Evolutionary conservation across 768 basidiomycete genomes (phyloP), one percentile per base, ranked within the genome.

Genomic region (Mycena leptocephala): DNA sequence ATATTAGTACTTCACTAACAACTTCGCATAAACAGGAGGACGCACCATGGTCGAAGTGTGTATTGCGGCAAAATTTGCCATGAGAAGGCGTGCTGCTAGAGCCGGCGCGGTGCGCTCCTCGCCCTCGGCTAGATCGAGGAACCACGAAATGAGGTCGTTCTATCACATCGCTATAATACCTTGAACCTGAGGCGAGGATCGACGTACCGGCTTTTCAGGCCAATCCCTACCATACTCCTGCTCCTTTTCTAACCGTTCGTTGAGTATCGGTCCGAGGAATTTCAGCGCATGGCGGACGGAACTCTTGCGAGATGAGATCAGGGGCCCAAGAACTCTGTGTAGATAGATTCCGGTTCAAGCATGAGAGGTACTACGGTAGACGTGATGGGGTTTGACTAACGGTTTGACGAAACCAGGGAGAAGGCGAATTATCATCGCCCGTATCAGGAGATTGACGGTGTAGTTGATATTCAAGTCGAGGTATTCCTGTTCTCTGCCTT

Each of bases 81-180:
- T 75, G 37, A 89, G 82, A 2, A 89, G 59, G 13, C 84, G 81
- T 28, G 76, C 77, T 0, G 80, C 78, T 16, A 88, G 74, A 2
- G 81, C 78, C 1, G 79, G 69, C 0, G 82, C 62, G 5, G 81
- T 83, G 26, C 79, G 78, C 24, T 84, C 78, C 16, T 80, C 77
- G 5, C 75, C 70, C 6, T 70, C 73, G 6, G 82, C 82, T 0
- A 78, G 79, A 28, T 89, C 86, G 61, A 88, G 78, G 37, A 88
- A 71, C 87, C 87, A 88, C 26, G 80, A 81, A 5, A 89, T 66
- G 28, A 88, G 58, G 71, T 88, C 87, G 59, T 86, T 85, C 88
- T 58, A 20, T 18, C 22, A 51, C 18, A 24, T 24, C 22, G 2
- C 48, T 1, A 24, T 22, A n/a, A 20, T 5, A 9, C 11, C 43